phyloP scores from a whole-genome alignment of 768 basidiomycete species.

The Russula earlei region DNA sequence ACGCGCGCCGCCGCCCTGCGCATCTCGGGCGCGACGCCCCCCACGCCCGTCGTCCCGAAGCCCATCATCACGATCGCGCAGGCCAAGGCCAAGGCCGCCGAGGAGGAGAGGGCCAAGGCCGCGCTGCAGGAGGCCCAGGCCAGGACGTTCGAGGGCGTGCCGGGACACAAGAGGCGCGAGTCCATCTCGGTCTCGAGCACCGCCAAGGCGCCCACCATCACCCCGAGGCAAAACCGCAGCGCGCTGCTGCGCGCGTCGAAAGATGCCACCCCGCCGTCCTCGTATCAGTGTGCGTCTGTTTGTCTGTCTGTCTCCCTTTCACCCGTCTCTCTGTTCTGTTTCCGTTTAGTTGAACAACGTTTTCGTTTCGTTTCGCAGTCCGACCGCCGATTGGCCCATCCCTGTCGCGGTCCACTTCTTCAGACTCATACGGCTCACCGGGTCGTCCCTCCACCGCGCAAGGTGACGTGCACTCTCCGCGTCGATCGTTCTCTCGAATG shows the following conservation, averaged over 20 bases:
- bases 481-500: slow-evolving; percentile 40
- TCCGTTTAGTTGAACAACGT: no score
- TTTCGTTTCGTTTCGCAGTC: neutral
- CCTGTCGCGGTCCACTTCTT: slow-evolving; percentile 6
- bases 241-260: slow-evolving; percentile 34
- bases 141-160: slow-evolving; percentile 63
- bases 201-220: slow-evolving; percentile 32
- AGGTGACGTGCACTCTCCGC: neutral
- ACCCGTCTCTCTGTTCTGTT: no score
- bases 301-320: neutral
- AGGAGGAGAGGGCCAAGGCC: slow-evolving; percentile 25
- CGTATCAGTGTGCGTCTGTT: slow-evolving; percentile 20
- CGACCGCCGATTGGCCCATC: slow-evolving; percentile 9
- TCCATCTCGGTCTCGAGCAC: slow-evolving; percentile 57
- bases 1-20: slow-evolving; percentile 66
- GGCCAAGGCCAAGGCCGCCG: slow-evolving; percentile 24
- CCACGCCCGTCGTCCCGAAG: slow-evolving; percentile 23
- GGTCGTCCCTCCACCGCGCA: slow-evolving; percentile 9
- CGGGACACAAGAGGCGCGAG: slow-evolving; percentile 76
- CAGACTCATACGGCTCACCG: neutral
- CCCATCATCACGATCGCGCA: slow-evolving; percentile 6
- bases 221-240: slow-evolving; percentile 37
- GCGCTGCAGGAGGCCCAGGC: slow-evolving; percentile 27
- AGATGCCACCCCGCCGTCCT: slow-evolving; percentile 33
- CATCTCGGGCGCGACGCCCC: slow-evolving; percentile 42